Conservation (phyloP, 352 stramenopile genomes). For the Pythium aphanidermatum region DNA sequence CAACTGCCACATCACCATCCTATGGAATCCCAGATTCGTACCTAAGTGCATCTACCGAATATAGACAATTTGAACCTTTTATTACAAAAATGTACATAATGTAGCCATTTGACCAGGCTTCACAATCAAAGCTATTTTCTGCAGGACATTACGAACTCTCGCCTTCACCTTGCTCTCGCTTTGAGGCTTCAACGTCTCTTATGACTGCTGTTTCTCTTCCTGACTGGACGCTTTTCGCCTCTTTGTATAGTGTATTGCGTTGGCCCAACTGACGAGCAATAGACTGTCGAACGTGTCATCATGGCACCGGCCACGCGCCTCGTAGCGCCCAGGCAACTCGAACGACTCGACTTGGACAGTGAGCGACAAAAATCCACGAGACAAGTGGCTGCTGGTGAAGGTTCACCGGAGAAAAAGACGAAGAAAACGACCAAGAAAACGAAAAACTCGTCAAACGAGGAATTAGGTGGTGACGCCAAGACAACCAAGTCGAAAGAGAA, state of each 20-base stretch:
- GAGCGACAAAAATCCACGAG: conserved; percentile 16
- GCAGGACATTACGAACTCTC: too few species aligned
- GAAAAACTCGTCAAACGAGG: background rate
- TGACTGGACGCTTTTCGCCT: too few species aligned
- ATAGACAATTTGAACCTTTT: too few species aligned
- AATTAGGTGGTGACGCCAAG: background rate
- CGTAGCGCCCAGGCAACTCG: conserved; percentile 13
- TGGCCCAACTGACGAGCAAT: background rate
- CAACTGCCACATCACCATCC: conserved; percentile 7
- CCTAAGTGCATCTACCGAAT: too few species aligned
- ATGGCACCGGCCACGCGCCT: conserved; percentile 3
- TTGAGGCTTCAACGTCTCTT: too few species aligned
- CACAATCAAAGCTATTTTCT: too few species aligned
- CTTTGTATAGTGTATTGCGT: too few species aligned
- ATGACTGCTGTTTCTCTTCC: too few species aligned
- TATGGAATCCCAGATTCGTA: too few species aligned
- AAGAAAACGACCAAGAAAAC: background rate
- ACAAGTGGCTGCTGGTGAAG: background rate
- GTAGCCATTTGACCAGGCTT: conserved; percentile 6
- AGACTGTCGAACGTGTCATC: background rate
- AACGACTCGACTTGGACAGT: conserved; percentile 11
- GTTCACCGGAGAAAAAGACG: background rate
- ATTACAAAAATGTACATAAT: background rate
- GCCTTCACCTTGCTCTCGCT: too few species aligned
- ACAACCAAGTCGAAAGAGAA: conserved; percentile 1